Evolutionary conservation across 2,329 filamentous ascomycete genomes (phyloP).

Genomic region (Zymoseptoria ardabiliae): DNA sequence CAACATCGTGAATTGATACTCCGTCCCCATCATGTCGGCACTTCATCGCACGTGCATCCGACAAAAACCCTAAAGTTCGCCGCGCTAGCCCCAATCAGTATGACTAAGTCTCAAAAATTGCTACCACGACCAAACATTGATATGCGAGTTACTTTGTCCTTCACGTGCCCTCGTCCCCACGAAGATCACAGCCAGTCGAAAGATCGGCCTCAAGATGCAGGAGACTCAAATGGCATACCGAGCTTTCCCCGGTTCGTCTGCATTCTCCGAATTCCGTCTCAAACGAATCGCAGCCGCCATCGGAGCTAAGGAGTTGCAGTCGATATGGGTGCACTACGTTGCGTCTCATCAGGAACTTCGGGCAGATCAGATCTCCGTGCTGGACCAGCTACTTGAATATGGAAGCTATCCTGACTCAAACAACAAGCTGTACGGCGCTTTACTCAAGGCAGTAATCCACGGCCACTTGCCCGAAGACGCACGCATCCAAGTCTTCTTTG

Average conservation of each 20-base stretch:
- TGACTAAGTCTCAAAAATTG: neutral
- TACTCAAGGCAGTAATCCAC: conserved; percentile 43
- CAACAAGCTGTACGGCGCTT: conserved; percentile 37
- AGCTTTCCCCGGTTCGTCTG: conserved; percentile 46
- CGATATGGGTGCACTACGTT: conserved; percentile 47
- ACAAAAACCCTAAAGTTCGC: neutral
- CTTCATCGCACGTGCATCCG: neutral
- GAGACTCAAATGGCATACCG: conserved; percentile 27
- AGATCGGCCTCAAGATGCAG: neutral
- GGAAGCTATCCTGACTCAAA: conserved; percentile 45
- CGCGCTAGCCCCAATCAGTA: neutral
- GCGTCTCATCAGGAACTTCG: conserved; percentile 36
- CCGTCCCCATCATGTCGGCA: neutral
- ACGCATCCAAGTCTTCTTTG: conserved; percentile 57
- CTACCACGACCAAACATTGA: neutral
- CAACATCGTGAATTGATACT: neutral
- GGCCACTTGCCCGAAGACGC: conserved; percentile 44
- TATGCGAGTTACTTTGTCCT: neutral
- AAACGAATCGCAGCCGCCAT: conserved; percentile 39
- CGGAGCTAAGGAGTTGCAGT: conserved; percentile 41
- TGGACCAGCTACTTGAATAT: conserved; percentile 56
- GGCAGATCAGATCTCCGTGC: conserved; percentile 41
- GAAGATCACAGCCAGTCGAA: neutral
- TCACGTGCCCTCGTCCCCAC: neutral
- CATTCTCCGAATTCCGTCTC: conserved; percentile 48